Conservation (phyloP, 305 asterid species). For the Striga hermonthica region DNA sequence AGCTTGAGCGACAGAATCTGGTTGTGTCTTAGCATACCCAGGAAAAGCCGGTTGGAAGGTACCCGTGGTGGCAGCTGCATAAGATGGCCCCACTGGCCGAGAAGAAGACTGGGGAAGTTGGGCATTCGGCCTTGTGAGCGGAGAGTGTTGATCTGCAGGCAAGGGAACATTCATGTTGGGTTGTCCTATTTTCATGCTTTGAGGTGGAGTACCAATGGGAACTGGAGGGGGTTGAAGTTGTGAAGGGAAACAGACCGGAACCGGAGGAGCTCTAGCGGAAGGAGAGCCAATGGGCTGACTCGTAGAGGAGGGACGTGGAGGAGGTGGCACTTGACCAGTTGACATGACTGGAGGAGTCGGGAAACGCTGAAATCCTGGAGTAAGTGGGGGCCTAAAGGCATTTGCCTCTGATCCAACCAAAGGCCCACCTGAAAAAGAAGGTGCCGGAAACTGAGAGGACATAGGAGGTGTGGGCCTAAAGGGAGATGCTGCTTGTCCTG, state of each 20-base stretch:
- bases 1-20: slow-evolving; percentile 44
- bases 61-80: slow-evolving; percentile 50
- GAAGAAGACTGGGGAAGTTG: slow-evolving; percentile 26
- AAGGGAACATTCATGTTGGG: slow-evolving; percentile 43
- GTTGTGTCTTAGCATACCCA: slow-evolving; percentile 50
- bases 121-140: slow-evolving; percentile 1
- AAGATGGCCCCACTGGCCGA: slow-evolving; percentile 42
- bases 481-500: slow-evolving; percentile 54
- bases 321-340: background rate
- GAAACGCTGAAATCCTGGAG: slow-evolving; percentile 49
- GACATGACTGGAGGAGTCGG: background rate
- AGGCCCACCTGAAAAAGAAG: slow-evolving; percentile 50
- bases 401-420: slow-evolving; percentile 41
- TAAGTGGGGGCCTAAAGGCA: slow-evolving; percentile 48
- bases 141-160: slow-evolving; percentile 33
- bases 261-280: too few relatives aligned
- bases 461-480: slow-evolving; percentile 50
- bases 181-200: slow-evolving; percentile 47
- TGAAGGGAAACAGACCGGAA: slow-evolving; percentile 43
- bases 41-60: slow-evolving; percentile 52
- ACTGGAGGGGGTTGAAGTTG: slow-evolving; percentile 53
- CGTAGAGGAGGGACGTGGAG: background rate
- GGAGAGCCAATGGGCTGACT: slow-evolving; percentile 44
- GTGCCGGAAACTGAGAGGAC: slow-evolving; percentile 42
- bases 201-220: slow-evolving; percentile 66